Evolutionary conservation across 2,329 filamentous ascomycete genomes (phyloP), one percentile per base, ranked within the genome.

Genomic region (Fusarium transvaalense): DNA sequence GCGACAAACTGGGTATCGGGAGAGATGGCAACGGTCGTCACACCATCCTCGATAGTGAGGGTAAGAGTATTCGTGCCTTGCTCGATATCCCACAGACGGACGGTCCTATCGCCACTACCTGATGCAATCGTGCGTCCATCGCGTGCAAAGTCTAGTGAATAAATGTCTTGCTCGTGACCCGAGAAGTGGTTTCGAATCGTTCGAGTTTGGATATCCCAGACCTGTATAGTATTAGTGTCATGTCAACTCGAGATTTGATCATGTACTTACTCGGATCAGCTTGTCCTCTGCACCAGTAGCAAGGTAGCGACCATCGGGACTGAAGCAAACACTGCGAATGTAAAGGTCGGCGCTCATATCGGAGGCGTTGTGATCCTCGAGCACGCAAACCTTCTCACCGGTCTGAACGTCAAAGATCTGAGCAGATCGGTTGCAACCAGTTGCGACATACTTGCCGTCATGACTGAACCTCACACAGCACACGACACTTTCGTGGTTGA

Each of bases 81-180:
- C 76, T 97, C 92, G 66, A 98, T 94, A 79, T 98, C 95, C 96
- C 96, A 99, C 1, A 99, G 88, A 60, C 95, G 91, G 56, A 98
- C 96, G 17, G 94, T 97, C 73, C 96, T 87, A 75, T 99, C 96
- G 59, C 96, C 96, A 78, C 93, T 97, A 46, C 96, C 96, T 10
- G 96, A 98, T 8, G 95, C 96, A 74, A 99, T 98, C 60, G 94
- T 94, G 55, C 93, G 91, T 37, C 95, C 95, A 74, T 97, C 97
- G 41, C 93, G 91, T 32, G 95, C 92, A 79, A 97, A 99, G 80
- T 98, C 96, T 6, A 98, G 85, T 7, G 93, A 97, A 81, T 98
- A 98, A 68, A 99, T 99, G 72, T 99, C 96, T 80, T 99, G 95
- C 80, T 99, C 96, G 80, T 99, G 96, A 25, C 96, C 96, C n/a